Percentiles rank a stretch among this genome's conserved stretches.
phyloP scores from a whole-genome alignment of 106 monocot species.

The Cymbidium sinense region DNA sequence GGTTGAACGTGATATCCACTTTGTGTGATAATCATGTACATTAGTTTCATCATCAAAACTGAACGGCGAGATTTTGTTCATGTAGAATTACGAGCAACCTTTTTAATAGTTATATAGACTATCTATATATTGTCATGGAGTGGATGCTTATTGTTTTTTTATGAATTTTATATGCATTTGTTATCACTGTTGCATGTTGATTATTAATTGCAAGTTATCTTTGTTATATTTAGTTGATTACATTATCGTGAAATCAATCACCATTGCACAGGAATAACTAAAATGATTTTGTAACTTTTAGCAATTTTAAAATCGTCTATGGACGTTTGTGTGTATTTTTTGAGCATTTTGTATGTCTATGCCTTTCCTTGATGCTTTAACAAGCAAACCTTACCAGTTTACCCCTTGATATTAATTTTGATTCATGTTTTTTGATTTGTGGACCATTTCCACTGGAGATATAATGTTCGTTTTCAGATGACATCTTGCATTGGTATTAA shows the following conservation, averaged over 20 bases:
- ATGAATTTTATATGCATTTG: neutral
- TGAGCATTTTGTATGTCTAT: neutral
- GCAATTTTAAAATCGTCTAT: neutral
- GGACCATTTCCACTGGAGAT: neutral
- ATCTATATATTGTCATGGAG: neutral
- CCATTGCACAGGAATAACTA: neutral
- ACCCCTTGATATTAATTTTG: neutral
- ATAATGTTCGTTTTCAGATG: neutral
- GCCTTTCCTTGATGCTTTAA: too few species aligned
- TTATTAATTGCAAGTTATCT: neutral
- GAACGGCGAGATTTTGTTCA: too few species aligned
- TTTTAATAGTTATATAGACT: too few species aligned
- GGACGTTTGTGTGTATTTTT: neutral
- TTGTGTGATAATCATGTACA: too few species aligned
- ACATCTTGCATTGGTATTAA: neutral
- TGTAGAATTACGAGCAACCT: too few species aligned
- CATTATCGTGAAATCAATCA: too few species aligned
- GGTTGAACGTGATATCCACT: too few species aligned
- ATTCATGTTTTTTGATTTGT: neutral
- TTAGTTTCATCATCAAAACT: too few species aligned
- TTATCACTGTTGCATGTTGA: too few species aligned
- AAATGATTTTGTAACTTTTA: neutral
- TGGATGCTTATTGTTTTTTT: neutral
- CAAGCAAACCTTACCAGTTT: neutral
- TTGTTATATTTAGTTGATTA: neutral